Evolutionary conservation across 1,139 yeast species (phyloP), one percentile per base, ranked within the genome.

Genomic region (Scheffersomyces illinoinensis): DNA sequence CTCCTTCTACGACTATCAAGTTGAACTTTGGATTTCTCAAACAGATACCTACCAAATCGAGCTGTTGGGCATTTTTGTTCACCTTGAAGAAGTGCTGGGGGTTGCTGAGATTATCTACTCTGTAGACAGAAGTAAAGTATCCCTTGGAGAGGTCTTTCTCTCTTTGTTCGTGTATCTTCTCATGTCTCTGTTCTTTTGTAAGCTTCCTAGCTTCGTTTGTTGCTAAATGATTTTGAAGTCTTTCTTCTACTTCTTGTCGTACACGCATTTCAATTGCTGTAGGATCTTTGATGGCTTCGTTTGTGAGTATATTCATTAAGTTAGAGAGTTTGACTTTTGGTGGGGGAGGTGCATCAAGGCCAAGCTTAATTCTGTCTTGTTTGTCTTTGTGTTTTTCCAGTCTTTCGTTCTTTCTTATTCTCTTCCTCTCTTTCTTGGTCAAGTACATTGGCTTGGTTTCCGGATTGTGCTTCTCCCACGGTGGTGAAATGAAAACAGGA

Each of bases 241-340:
- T 78, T 53, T 85, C 84, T 51, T 83, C 87, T 10, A 92, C 90
- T 62, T 93, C 96, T 50, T 77, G 74, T 54, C 85, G 79, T 0
- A 96, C 98, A 58, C 81, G 74, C 71, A 81, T 79, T 68, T 95
- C 99, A 65, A 93, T 88, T 4, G 86, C 86, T 0, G 99, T 95
- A 0, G 99, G 99, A 68, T 95, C 97, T 61, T 84, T 82, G 54
- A 93, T 89, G n/a, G 96, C 91, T 61, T 91, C 96, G 68, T 91
- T 88, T 3, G 97, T 91, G 54, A 89, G 78, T 0, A 92, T 97
- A 64, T 85, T 89, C 93, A 91, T 90, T 71, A 93, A 81, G 69
- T 93, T 95, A 53, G 89, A 85, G 56, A 92, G 76, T 66, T 89
- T 91, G 43, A 93, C 91, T 72, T 93, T 95, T 2, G 98, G 97